Evolutionary conservation across 805 yeast species (phyloP).

Genomic region (Yamadazyma philogaea): DNA sequence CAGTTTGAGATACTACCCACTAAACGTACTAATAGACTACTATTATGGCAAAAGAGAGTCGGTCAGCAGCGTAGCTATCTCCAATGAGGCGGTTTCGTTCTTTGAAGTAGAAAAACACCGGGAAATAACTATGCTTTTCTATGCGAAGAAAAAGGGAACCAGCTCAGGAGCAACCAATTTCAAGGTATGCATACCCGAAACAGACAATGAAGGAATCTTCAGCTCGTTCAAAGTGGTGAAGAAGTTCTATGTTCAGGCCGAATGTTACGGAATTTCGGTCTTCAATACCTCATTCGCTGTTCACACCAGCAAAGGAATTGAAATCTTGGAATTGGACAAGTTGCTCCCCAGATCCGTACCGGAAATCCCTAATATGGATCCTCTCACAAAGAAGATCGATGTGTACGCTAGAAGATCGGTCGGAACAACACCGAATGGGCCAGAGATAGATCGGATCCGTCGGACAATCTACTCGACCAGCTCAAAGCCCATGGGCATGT

Average conservation of each 20-base stretch:
- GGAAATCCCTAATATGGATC: constrained; percentile 31
- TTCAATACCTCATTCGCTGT: constrained; percentile 66
- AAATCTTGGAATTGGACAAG: constrained; percentile 58
- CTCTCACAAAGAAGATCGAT: constrained; percentile 22
- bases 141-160: constrained; percentile 51
- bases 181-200: constrained; percentile 55
- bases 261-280: constrained; percentile 57
- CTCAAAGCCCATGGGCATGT: constrained; percentile 60
- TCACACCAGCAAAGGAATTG: constrained; percentile 65
- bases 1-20: constrained; percentile 56
- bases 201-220: constrained; percentile 51
- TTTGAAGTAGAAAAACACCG: constrained; percentile 71
- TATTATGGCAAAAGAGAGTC: constrained; percentile 43
- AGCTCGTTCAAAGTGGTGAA: constrained; percentile 38
- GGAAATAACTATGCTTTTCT: constrained; percentile 54
- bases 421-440: constrained; percentile 1
- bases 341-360: constrained; percentile 59
- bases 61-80: constrained; percentile 46
- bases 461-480: constrained; percentile 36
- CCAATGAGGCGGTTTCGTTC: constrained; percentile 49
- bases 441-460: constrained; percentile 37
- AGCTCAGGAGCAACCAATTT: constrained; percentile 43
- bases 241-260: constrained; percentile 51
- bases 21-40: constrained; percentile 60
- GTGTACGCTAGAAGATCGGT: constrained; percentile 24